A percentile compares a stretch with the other conserved stretches of the same genome.
These are phyloP conservation scores for Hypoxylon crocopeplum DNA, from an alignment of 495 filamentous ascomycete genomes.

Conservation along the genomic window DNA sequence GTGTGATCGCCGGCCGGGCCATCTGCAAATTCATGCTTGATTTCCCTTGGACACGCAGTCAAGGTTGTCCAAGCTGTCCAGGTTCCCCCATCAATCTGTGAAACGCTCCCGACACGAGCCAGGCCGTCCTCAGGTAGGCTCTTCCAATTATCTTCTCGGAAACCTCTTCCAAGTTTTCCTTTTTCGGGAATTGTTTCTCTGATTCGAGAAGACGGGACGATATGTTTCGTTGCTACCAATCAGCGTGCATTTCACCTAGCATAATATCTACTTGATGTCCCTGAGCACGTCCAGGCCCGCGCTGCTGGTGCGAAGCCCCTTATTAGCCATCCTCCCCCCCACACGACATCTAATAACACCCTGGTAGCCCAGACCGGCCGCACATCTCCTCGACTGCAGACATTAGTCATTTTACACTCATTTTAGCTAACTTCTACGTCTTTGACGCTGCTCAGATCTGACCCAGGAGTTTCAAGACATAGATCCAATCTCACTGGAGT, in stretches of 20 bases:
- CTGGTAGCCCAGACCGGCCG: background rate
- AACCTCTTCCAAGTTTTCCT: background rate
- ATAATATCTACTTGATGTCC: conserved; percentile 12
- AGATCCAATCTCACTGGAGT: conserved; percentile 22
- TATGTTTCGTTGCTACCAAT: conserved; percentile 18
- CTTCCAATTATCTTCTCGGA: conserved; percentile 18
- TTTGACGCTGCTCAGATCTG: background rate
- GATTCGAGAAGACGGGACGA: conserved; percentile 9
- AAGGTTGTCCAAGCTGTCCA: conserved; percentile 8
- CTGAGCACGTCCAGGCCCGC: conserved; percentile 4
- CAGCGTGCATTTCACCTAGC: conserved; percentile 2
- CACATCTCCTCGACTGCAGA: conserved; percentile 1
- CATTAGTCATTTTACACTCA: background rate
- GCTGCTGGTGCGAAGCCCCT: conserved; percentile 20
- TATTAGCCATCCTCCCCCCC: conserved; percentile 8
- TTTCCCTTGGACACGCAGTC: conserved; percentile 15
- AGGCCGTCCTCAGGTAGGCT: conserved; percentile 33
- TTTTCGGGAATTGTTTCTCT: conserved; percentile 19
- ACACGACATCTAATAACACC: conserved; percentile 14
- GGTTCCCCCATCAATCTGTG: conserved; percentile 30
- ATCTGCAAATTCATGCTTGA: conserved; percentile 36
- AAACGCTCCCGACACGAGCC: conserved; percentile 41
- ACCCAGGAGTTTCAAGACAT: background rate
- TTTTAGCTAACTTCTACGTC: conserved; percentile 2
- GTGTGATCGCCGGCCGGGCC: conserved; percentile 35